These are phyloP conservation scores for Xylariaceae sp. DNA, from an alignment of 2,329 filamentous ascomycete species.

Conservation along the genomic window DNA sequence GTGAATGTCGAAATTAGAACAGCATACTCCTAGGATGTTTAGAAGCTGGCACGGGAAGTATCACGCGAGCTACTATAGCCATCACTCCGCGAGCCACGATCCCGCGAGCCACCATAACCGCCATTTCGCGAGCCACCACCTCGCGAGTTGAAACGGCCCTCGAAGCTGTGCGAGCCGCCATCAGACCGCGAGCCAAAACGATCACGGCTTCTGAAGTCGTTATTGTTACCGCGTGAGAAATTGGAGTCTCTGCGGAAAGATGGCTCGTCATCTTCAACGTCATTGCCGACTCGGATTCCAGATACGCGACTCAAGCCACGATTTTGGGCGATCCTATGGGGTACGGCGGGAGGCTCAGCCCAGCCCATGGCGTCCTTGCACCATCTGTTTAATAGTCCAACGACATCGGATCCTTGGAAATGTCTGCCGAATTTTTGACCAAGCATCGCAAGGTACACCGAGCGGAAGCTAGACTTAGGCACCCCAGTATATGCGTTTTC, in stretches of 20 bases:
- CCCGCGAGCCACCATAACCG: neutral
- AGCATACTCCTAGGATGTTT: neutral
- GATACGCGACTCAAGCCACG: conserved; percentile 38
- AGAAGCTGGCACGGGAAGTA: conserved; percentile 9
- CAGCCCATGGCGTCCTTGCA: conserved; percentile 59
- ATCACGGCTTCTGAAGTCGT: neutral
- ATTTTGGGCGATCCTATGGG: conserved; percentile 29
- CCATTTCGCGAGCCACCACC: too few relatives aligned
- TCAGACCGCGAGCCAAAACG: neutral
- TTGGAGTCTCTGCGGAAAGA: neutral
- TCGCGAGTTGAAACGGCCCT: conserved; percentile 5
- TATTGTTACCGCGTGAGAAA: neutral
- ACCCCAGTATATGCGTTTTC: conserved; percentile 51
- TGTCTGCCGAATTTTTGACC: conserved; percentile 55
- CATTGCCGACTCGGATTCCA: conserved; percentile 38
- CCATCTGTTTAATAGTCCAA: conserved; percentile 63
- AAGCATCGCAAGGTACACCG: conserved; percentile 64
- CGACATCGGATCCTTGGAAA: conserved; percentile 43
- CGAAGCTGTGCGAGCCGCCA: neutral
- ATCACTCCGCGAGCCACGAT: neutral
- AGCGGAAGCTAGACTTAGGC: conserved; percentile 49
- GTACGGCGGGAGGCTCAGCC: conserved; percentile 53
- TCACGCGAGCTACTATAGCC: neutral
- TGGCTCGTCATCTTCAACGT: conserved; percentile 18
- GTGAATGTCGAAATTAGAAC: conserved; percentile 5